Percentiles rank a stretch among this genome's conserved stretches.
Conservation (phyloP, 2,329 filamentous ascomycete species). For the Didymosphaeria variabile region DNA sequence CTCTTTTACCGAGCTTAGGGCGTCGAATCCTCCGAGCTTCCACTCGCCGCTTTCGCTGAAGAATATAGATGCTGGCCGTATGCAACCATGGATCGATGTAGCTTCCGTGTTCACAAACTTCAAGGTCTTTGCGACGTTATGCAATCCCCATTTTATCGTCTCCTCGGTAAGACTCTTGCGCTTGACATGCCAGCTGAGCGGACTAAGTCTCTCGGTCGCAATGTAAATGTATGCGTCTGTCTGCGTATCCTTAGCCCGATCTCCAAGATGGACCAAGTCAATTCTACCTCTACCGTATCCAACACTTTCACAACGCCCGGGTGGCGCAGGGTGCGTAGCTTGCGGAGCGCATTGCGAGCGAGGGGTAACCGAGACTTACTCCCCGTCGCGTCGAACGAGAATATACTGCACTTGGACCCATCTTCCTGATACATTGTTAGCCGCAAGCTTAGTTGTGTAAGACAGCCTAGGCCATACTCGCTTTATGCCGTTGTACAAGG, state of each 20-base stretch:
- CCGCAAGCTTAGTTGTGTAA: constrained; percentile 1
- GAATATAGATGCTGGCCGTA: constrained; percentile 87
- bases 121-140: constrained; percentile 87
- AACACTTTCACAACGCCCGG: constrained; percentile 93
- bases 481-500: constrained; percentile 92
- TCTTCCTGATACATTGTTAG: constrained; percentile 73
- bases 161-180: constrained; percentile 87
- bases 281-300: constrained; percentile 85
- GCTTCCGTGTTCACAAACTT: constrained; percentile 98
- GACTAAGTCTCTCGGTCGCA: constrained; percentile 88
- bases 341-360: constrained; percentile 92
- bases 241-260: constrained; percentile 56
- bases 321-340: constrained; percentile 90
- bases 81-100: constrained; percentile 85
- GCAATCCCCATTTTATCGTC: constrained; percentile 95
- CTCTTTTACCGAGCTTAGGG: constrained; percentile 93
- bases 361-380: constrained; percentile 85
- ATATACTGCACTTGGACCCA: constrained; percentile 92
- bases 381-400: constrained; percentile 87
- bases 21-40: constrained; percentile 94
- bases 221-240: constrained; percentile 97
- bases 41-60: constrained; percentile 97
- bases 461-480: constrained; percentile 65
- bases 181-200: constrained; percentile 88
- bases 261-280: neutral